Conservation (phyloP, 176 grass and related monocot genomes). For the Aegilops speltoides region DNA sequence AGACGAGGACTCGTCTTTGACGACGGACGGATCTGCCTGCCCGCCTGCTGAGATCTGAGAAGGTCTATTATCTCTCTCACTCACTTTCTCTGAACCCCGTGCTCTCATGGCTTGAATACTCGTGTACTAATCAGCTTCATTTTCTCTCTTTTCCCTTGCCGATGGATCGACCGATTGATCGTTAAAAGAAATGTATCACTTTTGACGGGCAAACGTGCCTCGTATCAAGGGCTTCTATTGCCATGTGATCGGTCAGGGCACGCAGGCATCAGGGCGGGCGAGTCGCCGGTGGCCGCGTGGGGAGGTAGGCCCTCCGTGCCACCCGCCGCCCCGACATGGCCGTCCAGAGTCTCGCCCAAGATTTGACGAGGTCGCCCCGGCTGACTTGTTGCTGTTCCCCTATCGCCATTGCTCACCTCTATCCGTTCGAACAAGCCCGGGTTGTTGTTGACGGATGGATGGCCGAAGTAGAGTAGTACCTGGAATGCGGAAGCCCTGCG, state of each 20-base stretch:
- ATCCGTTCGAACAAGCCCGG: too few species aligned
- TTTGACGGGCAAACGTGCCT: background rate
- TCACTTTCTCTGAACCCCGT: background rate
- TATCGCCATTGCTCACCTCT: background rate
- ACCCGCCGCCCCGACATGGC: background rate
- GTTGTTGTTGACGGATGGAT: too few species aligned
- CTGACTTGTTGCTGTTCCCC: background rate
- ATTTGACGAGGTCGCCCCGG: background rate
- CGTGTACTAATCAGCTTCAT: too few species aligned
- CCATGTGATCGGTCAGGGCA: background rate
- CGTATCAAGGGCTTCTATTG: background rate
- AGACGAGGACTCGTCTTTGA: background rate
- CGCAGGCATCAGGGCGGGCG: background rate
- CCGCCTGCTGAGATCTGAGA: background rate
- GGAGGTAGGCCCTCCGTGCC: background rate
- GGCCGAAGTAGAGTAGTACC: too few species aligned
- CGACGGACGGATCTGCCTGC: background rate
- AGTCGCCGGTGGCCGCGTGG: conserved; percentile 3
- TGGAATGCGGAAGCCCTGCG: too few species aligned
- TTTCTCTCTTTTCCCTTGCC: too few species aligned
- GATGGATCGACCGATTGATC: background rate
- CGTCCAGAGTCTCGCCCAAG: background rate
- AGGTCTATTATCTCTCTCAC: background rate
- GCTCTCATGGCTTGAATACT: background rate
- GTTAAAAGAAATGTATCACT: background rate